Conservation (phyloP, 768 basidiomycete genomes). For the Phylloporus scabripes region DNA sequence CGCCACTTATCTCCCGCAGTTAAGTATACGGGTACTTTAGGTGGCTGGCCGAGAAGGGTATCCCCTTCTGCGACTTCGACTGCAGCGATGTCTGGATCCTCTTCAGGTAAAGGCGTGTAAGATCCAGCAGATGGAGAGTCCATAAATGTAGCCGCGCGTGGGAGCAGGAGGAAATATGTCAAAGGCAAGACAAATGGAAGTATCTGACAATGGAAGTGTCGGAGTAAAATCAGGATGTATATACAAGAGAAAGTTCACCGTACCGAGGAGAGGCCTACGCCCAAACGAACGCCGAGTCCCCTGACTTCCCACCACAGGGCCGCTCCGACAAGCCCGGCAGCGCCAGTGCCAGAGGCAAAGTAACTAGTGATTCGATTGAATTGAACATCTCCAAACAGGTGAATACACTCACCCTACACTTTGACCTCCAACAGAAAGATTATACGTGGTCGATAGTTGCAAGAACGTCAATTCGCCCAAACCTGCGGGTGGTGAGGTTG, state of each 20-base stretch:
- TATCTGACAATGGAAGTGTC: constrained; percentile 40
- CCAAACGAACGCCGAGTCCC: constrained; percentile 73
- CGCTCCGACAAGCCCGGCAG: constrained; percentile 89
- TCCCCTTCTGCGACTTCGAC: constrained; percentile 27
- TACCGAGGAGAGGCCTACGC: constrained; percentile 81
- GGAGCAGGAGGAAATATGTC: constrained; percentile 74
- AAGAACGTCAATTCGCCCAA: constrained; percentile 93
- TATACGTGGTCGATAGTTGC: constrained; percentile 83
- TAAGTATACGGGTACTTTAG: constrained; percentile 49
- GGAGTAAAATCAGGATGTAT: neutral
- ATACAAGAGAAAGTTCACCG: constrained; percentile 21
- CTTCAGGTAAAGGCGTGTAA: constrained; percentile 37
- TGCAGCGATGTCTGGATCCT: constrained; percentile 18
- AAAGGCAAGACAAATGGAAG: constrained; percentile 78
- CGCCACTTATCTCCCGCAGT: constrained; percentile 70
- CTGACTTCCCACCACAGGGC: constrained; percentile 94
- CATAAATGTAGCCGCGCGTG: constrained; percentile 49
- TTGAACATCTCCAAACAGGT: neutral
- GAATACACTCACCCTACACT: constrained; percentile 63
- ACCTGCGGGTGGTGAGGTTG: constrained; percentile 40
- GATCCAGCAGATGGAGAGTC: constrained; percentile 32
- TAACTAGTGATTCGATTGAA: constrained; percentile 45
- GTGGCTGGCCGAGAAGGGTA: constrained; percentile 22
- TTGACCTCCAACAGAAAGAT: constrained; percentile 65
- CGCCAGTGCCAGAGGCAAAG: constrained; percentile 92